These are phyloP conservation scores for Cryptosporidium ubiquitum DNA, from an alignment of 169 alveolate species.

Conservation along the genomic window DNA sequence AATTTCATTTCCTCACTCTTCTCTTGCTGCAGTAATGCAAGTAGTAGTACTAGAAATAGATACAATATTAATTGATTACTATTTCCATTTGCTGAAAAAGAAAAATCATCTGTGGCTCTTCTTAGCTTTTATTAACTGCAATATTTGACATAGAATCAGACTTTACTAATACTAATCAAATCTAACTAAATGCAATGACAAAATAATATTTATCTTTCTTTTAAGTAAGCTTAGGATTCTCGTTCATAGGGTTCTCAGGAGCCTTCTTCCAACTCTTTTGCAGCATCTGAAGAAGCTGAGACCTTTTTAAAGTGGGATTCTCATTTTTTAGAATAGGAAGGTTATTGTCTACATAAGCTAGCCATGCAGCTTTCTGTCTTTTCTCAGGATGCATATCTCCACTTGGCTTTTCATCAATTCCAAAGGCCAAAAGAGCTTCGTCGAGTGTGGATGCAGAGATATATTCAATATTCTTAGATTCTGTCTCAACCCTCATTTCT, in stretches of 20 bases:
- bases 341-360: constrained; percentile 57
- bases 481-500: constrained; percentile 12
- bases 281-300: constrained; percentile 49
- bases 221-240: neutral
- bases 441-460: constrained; percentile 66
- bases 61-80: neutral
- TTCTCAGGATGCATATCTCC: constrained; percentile 69
- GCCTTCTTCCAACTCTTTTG: constrained; percentile 71
- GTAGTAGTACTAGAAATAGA: neutral
- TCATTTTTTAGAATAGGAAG: constrained; percentile 48
- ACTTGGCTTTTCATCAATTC: neutral
- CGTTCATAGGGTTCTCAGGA: constrained; percentile 53
- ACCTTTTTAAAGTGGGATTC: constrained; percentile 51
- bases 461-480: constrained; percentile 39
- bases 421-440: constrained; percentile 34
- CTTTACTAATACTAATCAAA: neutral
- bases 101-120: neutral
- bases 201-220: neutral
- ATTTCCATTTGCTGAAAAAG: neutral
- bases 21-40: neutral
- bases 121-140: neutral
- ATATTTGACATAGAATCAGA: neutral
- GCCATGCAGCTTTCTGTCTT: constrained; percentile 72
- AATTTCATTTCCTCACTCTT: neutral
- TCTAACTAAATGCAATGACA: neutral